These are phyloP conservation scores for Arabidopsis hybrid DNA, from an alignment of 441 rosid species.

Conservation along the genomic window DNA sequence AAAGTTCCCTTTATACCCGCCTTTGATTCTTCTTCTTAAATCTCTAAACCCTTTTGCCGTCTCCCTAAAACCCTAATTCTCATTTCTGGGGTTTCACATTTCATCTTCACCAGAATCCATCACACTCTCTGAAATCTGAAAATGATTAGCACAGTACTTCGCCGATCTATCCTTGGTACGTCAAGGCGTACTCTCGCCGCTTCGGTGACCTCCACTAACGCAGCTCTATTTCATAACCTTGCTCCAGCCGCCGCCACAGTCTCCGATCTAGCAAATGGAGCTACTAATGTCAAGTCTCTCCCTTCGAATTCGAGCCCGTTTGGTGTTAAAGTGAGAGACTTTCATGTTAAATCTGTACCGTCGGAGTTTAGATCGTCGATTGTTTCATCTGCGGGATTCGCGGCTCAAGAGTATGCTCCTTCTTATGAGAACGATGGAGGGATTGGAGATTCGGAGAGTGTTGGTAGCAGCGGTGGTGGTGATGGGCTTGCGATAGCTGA, in stretches of 20 bases:
- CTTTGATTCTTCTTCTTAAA: conserved; percentile 20
- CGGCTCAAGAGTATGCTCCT: conserved; percentile 60
- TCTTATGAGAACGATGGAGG: conserved; percentile 60
- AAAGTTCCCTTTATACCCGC: neutral
- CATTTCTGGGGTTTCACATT: conserved; percentile 37
- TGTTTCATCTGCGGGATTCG: conserved; percentile 41
- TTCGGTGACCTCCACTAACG: conserved; percentile 44
- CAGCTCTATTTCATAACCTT: conserved; percentile 42
- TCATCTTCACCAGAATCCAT: neutral
- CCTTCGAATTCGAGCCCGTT: conserved; percentile 18
- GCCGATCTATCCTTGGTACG: conserved; percentile 45
- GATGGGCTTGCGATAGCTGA: conserved; percentile 84
- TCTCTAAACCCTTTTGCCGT: conserved; percentile 38
- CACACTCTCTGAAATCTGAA: neutral
- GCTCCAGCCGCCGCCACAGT: conserved; percentile 21
- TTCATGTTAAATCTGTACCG: conserved; percentile 61
- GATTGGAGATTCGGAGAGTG: conserved; percentile 31
- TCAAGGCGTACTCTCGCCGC: conserved; percentile 48
- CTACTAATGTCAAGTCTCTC: conserved; percentile 10
- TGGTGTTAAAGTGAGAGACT: conserved; percentile 47
- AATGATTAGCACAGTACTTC: conserved; percentile 53
- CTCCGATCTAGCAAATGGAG: conserved; percentile 29
- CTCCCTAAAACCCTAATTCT: conserved; percentile 48
- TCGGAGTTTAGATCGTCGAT: conserved; percentile 55
- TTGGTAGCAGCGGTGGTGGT: conserved; percentile 39